These are phyloP conservation scores for Thymus mandschuricus DNA, from an alignment of 257 asterid species.

Conservation along the genomic window DNA sequence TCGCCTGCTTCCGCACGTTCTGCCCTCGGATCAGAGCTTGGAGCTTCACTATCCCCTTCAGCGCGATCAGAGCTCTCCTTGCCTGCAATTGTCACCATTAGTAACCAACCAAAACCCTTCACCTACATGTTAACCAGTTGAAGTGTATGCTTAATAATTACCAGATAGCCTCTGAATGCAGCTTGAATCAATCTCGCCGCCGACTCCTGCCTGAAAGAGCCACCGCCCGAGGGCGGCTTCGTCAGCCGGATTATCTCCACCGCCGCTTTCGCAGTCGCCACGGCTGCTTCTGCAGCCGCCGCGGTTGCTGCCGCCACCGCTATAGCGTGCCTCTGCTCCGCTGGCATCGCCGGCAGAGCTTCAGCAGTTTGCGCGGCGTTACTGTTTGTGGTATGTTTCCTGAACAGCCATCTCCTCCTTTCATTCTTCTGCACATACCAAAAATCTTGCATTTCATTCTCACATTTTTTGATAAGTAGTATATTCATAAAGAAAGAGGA, in stretches of 20 bases:
- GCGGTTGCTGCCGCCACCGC: conserved; percentile 77
- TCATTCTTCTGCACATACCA: conserved; percentile 60
- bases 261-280: conserved; percentile 75
- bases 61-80: conserved; percentile 84
- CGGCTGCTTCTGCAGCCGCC: conserved; percentile 84
- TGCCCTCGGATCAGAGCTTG: conserved; percentile 96
- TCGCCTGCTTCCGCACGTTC: conserved; percentile 85
- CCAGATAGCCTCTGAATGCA: conserved; percentile 81
- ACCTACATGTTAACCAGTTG: background rate
- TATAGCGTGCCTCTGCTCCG: conserved; percentile 74
- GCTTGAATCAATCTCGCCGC: conserved; percentile 85
- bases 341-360: conserved; percentile 26
- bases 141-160: conserved; percentile 19
- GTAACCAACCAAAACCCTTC: background rate
- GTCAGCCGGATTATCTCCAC: conserved; percentile 73
- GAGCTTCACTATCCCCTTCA: conserved; percentile 86
- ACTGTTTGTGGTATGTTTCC: conserved; percentile 44
- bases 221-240: conserved; percentile 41
- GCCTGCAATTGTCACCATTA: conserved; percentile 48
- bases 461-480: background rate
- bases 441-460: background rate
- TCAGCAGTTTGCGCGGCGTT: background rate
- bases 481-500: background rate
- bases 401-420: conserved; percentile 83
- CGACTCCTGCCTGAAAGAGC: conserved; percentile 42